Evolutionary conservation across 2,329 filamentous ascomycete species (phyloP).

Genomic region (Apiospora malaysiana): DNA sequence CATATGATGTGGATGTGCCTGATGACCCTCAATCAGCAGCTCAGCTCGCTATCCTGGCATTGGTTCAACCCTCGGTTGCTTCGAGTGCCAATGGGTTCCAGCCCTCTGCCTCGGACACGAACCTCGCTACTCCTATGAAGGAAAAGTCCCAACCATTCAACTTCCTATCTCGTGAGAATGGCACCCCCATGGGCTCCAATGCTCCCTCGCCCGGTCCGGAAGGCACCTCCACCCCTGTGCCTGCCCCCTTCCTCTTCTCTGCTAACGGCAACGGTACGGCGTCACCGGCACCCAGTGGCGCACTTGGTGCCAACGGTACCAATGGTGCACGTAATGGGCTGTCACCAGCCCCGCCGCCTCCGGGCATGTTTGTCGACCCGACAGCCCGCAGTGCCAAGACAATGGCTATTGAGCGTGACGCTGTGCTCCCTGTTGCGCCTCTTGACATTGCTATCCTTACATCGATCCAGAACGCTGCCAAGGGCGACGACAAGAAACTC

Average conservation of each 20-base stretch:
- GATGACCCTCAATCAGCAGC: slow-evolving; percentile 90
- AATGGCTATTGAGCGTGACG: slow-evolving; percentile 75
- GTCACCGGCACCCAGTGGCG: slow-evolving; percentile 58
- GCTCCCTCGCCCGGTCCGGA: slow-evolving; percentile 89
- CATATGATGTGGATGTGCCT: slow-evolving; percentile 85
- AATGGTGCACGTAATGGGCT: slow-evolving; percentile 53
- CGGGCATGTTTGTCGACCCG: slow-evolving; percentile 58
- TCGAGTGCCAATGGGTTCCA: slow-evolving; percentile 51
- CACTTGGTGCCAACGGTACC: background rate
- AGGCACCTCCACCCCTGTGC: slow-evolving; percentile 69
- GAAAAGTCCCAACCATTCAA: slow-evolving; percentile 71
- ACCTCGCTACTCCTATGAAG: slow-evolving; percentile 65
- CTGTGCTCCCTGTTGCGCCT: slow-evolving; percentile 80
- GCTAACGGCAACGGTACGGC: slow-evolving; percentile 51
- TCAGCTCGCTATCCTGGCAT: slow-evolving; percentile 70
- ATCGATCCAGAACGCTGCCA: slow-evolving; percentile 85
- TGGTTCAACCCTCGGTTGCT: slow-evolving; percentile 64
- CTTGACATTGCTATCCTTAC: slow-evolving; percentile 90
- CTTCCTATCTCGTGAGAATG: slow-evolving; percentile 74
- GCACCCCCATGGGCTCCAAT: slow-evolving; percentile 83
- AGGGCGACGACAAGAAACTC: slow-evolving; percentile 89
- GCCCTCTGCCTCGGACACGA: slow-evolving; percentile 46
- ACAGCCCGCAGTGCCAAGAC: slow-evolving; percentile 55
- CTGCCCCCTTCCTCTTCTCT: slow-evolving; percentile 62
- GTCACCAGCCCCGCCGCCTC: slow-evolving; percentile 48